Evolutionary conservation across 2,329 filamentous ascomycete species (phyloP).

Genomic region (Ophiognomonia clavigignenti-juglandacearum): DNA sequence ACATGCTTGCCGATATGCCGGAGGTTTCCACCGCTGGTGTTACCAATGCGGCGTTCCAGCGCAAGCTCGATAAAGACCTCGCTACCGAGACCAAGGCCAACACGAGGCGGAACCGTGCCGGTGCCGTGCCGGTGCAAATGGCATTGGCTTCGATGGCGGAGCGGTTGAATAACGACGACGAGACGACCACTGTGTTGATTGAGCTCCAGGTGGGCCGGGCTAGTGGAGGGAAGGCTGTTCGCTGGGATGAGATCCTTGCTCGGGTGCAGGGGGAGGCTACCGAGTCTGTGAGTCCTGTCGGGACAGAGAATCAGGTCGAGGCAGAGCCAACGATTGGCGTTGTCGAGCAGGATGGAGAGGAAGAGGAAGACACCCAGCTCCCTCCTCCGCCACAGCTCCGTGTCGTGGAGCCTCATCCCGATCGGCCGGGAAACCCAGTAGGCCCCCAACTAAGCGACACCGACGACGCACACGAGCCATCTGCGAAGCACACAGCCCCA

Average conservation of each 20-base stretch:
- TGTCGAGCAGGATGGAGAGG: not conserved
- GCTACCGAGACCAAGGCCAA: conserved; percentile 37
- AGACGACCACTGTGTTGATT: not conserved
- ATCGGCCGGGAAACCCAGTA: not conserved
- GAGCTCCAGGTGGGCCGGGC: not conserved
- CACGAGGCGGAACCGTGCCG: conserved; percentile 40
- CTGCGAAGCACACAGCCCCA: no score
- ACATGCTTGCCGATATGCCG: conserved; percentile 18
- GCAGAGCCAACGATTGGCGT: not conserved
- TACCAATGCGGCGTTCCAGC: conserved; percentile 19
- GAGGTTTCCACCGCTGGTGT: conserved; percentile 14
- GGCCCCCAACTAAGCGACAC: not conserved
- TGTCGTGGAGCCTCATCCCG: not conserved
- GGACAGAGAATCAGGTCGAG: not conserved
- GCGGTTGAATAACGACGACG: not conserved
- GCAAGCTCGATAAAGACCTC: conserved; percentile 36
- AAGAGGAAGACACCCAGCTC: not conserved
- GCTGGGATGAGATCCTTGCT: conserved; percentile 28
- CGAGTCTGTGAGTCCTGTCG: not conserved
- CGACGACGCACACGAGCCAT: not conserved
- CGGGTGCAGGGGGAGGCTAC: conserved; percentile 22
- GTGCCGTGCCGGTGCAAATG: conserved; percentile 27
- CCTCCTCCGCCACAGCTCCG: conserved; percentile 1
- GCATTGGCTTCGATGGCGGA: conserved; percentile 21
- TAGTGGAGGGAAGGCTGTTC: conserved; percentile 23